Evolutionary conservation across 495 filamentous ascomycete species (phyloP).

Genomic region (Penicillium nucicola): DNA sequence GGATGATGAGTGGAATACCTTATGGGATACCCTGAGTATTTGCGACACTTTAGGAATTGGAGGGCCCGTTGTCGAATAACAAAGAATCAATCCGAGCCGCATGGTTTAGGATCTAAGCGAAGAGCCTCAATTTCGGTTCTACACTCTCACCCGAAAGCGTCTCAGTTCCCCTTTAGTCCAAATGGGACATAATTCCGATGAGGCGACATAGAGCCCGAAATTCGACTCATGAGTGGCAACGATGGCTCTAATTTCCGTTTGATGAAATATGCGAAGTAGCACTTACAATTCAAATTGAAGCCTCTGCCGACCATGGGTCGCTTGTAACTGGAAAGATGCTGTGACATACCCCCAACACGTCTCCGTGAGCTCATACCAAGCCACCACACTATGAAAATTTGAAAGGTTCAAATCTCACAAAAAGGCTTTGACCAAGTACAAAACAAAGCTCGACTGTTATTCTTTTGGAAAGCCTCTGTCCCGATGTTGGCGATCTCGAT

Average conservation of each 20-base stretch:
- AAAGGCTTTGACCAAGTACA: no score
- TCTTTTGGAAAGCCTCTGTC: neutral
- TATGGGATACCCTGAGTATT: neutral
- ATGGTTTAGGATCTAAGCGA: no score
- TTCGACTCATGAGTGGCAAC: neutral
- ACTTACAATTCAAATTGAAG: no score
- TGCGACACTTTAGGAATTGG: no score
- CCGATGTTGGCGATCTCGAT: slow-evolving; percentile 6
- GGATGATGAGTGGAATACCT: slow-evolving; percentile 3
- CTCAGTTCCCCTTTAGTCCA: no score
- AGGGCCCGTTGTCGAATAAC: neutral
- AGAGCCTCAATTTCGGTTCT: no score
- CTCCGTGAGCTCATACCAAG: slow-evolving; percentile 12
- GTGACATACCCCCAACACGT: slow-evolving; percentile 6
- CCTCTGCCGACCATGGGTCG: neutral
- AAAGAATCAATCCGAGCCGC: neutral
- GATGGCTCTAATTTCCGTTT: neutral
- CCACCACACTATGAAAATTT: neutral
- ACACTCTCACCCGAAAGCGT: no score
- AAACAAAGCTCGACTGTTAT: no score
- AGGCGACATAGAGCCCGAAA: neutral
- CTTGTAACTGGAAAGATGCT: no score
- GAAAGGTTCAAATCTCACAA: no score
- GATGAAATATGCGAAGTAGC: no score
- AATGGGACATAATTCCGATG: slow-evolving; percentile 4